Evolutionary conservation across 208 protist species (phyloP), one percentile per base, ranked within the genome.

Genomic region (Trypanosoma boissoni): DNA sequence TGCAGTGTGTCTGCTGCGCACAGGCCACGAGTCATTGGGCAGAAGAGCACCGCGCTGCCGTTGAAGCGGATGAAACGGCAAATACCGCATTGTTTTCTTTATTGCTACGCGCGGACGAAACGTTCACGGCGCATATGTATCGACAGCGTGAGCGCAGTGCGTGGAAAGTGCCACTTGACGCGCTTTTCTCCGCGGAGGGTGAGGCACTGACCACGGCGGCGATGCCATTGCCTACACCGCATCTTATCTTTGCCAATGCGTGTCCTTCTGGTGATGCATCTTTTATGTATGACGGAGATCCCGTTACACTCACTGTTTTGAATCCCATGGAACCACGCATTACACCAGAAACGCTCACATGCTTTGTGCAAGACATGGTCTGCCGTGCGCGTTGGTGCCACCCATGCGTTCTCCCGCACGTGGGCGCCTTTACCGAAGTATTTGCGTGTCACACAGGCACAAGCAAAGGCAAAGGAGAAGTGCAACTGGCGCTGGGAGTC

Each of bases 381-480:
- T 63, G 54, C 16, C 85, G 85, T 34, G 31, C 48, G 24, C 44
- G 51, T 24, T 92, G 85, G 85, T 84, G 69, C 62, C 80, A 88
- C 66, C 80, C 85, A 16, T 53, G 77, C 60, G 24, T 92, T 20
- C 58, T 85, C 34, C 51, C 43, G 31, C 84, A 73, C 62, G 63
- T 72, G 27, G 85, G 85, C 14, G 78, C 73, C 18, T 92, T 76
- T 65, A 83, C 78, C 21, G 80, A 92, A 55, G 80, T 68, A 29
- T 26, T 59, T 9, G 12, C 53, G 18, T 31, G 62, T 10, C 24
- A 50, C 7, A 58, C 58, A 41, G 31, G 1, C 7, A 45, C 24
- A 43, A 43, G 21, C 21, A 5, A 9, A 44, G 41, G 28, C 14
- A 28, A 27, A 16, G 32, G n/a, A 29, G 52, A 29, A 18, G 44